Evolutionary conservation across 495 filamentous ascomycete genomes (phyloP).

Genomic region (Trichoderma gamsii): DNA sequence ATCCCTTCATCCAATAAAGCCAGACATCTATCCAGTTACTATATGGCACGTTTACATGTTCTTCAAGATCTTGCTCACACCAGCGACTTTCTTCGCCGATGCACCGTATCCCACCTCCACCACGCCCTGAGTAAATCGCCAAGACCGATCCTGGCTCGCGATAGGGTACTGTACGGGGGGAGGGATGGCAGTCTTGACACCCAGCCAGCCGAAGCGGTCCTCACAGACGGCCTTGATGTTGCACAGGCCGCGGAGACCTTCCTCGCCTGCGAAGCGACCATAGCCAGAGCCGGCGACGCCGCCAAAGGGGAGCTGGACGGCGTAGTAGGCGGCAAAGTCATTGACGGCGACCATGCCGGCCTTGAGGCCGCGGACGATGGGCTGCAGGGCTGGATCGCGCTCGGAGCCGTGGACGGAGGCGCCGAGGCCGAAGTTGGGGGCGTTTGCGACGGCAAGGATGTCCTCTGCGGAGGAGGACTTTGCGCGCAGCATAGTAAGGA

Average conservation of each 20-base stretch:
- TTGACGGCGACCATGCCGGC: conserved; percentile 91
- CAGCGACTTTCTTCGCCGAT: conserved; percentile 32
- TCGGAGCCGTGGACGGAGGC: conserved; percentile 73
- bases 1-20: neutral
- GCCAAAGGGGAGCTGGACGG: conserved; percentile 89
- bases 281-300: conserved; percentile 83
- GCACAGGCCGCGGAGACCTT: conserved; percentile 76
- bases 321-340: conserved; percentile 89
- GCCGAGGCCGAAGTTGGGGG: conserved; percentile 69
- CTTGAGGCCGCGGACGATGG: conserved; percentile 60
- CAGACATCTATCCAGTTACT: neutral
- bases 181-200: conserved; percentile 71
- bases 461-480: conserved; percentile 41
- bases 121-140: conserved; percentile 51
- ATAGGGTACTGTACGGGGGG: conserved; percentile 75
- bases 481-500: conserved; percentile 78
- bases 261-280: conserved; percentile 85
- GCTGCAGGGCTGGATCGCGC: conserved; percentile 32
- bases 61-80: conserved; percentile 36
- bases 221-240: conserved; percentile 81
- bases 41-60: conserved; percentile 26
- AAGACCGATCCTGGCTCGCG: conserved; percentile 42
- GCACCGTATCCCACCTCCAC: conserved; percentile 50
- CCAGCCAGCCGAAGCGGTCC: conserved; percentile 58
- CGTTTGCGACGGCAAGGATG: conserved; percentile 68